Evolutionary conservation across 139 green algal genomes (phyloP), one percentile per base, ranked within the genome.

Genomic region (Tetraselmis chui): DNA sequence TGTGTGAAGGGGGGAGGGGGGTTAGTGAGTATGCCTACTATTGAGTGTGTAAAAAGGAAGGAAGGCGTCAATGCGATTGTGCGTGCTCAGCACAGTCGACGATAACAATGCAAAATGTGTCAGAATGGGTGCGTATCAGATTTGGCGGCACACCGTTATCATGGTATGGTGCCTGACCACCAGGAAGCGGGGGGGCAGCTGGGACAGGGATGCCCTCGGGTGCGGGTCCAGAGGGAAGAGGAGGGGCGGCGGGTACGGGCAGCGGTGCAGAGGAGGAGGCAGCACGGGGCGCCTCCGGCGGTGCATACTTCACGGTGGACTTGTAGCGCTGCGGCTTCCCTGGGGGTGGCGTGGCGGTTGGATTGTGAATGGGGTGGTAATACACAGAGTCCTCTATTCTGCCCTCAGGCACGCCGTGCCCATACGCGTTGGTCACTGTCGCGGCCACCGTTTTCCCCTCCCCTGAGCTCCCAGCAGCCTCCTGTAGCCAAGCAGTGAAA

Each of bases 361-460:
- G 92, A 86, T 95, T 95, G 1, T 92, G 85, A 0, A 85, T 90
- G 1, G 90, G 92, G 84, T 95, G 92, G 83, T 90, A 95, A 82
- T 95, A 95, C 24, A 92, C 87, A 0, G 87, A 92, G 26, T 94
- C 89, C 83, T 92, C 80, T 0, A 86, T 83, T 28, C 83, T 84
- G 45, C 81, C 27, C 18, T 85, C 30, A 0, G 84, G 59, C 31
- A 82, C 77, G 26, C 88, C 87, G 28, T 85, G 82, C 0, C 83
- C 84, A 79, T 80, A 67, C 45, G 45, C 45, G 45, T 67, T 67
- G 45, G 45, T 18, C 11, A n/a, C n/a, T n/a, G n/a, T n/a, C n/a
- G 11, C 45, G 45, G 11, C 45, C 5, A 67, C 45, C 45, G 45
- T 18, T 5, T 18, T 67, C 11, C 45, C 45, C 45, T 67, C 45